Base-by-base conservation (phyloP, 805 yeast genomes). In the Nakazawaea laoshanensis region DNA sequence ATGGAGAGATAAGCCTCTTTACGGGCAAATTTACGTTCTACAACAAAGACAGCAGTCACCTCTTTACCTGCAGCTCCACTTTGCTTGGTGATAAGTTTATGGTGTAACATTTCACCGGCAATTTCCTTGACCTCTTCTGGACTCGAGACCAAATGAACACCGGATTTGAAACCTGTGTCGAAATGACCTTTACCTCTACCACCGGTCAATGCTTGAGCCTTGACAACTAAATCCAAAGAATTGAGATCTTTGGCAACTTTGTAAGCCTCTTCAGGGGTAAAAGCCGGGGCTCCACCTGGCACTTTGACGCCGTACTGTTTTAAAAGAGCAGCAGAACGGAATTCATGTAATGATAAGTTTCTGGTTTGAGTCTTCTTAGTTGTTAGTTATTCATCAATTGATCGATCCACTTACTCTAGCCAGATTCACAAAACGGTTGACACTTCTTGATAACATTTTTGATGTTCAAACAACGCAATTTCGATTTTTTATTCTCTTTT, bases 181-280 rank as follows among this genome's bases (percentile, higher is more conserved):
- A 92, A 88, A 62, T 85, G 88, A 43, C 99, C 99, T 63, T 92
- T 92, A 65, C 99, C 99, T 65, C 99, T 80, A 55, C 99, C 99
- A 65, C 99, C 99, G 39, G 99, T 88, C 53, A 92, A 73, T 30
- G 96, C 96, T 67, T 92, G 99, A 41, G 98, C 98, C 70, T 92
- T 92, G 60, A 92, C 72, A 43, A 92, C 99, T 61, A 92, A 67
- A 50, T 83, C 94, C 52, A 78, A 77, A 45, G 83, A 70, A 47
- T 72, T 70, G 53, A 92, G 70, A 37, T 67, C 62, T 63, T 78
- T 72, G 47, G 97, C 97, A 34, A 79, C 77, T 39, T 78, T 69
- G 57, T 58, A 83, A 27, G 97, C 97, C 43, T 81, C 94, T 51
- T 82, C 81, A 31, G 95, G 78, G 32, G 95, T 82, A 49, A 78